phyloP scores from a whole-genome alignment of 306 rosid species.

The Sophora flavescens region DNA sequence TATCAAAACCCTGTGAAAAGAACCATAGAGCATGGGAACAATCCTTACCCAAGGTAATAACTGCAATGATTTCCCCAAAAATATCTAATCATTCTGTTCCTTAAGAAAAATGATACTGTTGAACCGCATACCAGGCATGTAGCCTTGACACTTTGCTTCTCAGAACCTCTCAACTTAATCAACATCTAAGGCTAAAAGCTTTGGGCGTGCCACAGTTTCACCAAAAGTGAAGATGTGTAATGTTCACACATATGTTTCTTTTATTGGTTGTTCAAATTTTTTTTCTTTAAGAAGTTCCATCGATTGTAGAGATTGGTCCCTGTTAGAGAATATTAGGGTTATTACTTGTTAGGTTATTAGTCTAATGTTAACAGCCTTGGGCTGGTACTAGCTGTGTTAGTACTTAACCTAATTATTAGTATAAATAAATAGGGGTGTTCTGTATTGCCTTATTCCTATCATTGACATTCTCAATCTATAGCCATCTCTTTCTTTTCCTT shows the following conservation, averaged over 20 bases:
- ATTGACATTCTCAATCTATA: too few species aligned
- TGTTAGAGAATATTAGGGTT: too few species aligned
- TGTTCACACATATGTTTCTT: not conserved
- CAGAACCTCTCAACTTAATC: slow-evolving; percentile 14
- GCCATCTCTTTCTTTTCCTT: too few species aligned
- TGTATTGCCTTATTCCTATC: too few species aligned
- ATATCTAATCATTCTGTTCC: slow-evolving; percentile 28
- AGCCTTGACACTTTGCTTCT: slow-evolving; percentile 3
- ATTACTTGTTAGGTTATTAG: too few species aligned
- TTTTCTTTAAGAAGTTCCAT: slow-evolving; percentile 16
- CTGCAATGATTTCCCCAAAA: not conserved
- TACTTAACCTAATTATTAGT: too few species aligned
- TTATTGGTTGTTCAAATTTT: not conserved
- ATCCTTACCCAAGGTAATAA: slow-evolving; percentile 11
- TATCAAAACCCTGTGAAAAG: not conserved
- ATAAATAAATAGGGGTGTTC: too few species aligned
- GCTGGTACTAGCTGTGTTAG: too few species aligned
- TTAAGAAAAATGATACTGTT: not conserved
- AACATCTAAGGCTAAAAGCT: not conserved
- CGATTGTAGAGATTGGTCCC: not conserved
- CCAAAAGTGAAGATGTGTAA: slow-evolving; percentile 20
- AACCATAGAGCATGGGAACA: slow-evolving; percentile 13
- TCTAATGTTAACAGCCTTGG: too few species aligned
- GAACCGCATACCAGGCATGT: slow-evolving; percentile 11
- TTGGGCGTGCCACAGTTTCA: slow-evolving; percentile 3